These are phyloP conservation scores for Arthroderma sp. DNA, from an alignment of 2,329 filamentous ascomycete species.

Conservation along the genomic window DNA sequence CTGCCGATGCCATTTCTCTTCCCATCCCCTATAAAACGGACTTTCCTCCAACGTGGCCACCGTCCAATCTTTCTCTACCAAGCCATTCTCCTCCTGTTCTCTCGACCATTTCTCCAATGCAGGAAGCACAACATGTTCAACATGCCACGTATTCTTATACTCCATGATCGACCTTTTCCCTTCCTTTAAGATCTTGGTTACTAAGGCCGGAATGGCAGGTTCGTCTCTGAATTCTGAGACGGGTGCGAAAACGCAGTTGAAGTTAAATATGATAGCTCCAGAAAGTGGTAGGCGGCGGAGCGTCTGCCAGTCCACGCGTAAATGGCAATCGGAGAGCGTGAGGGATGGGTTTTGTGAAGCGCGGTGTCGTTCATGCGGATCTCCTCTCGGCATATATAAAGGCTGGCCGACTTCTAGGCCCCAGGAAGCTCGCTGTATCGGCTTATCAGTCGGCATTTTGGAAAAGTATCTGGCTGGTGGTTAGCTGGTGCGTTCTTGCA, in stretches of 20 bases:
- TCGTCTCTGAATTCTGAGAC: constrained; percentile 57
- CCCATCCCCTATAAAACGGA: constrained; percentile 66
- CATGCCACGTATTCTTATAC: constrained; percentile 74
- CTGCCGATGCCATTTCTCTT: constrained; percentile 55
- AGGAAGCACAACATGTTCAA: constrained; percentile 58
- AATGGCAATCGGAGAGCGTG: constrained; percentile 44
- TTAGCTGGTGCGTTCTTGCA: neutral
- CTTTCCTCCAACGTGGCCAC: constrained; percentile 57
- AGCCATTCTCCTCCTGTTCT: constrained; percentile 52
- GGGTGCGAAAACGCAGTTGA: constrained; percentile 74
- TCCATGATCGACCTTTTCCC: constrained; percentile 59
- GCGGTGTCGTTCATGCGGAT: constrained; percentile 50
- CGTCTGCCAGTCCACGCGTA: constrained; percentile 83
- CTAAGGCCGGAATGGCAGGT: constrained; percentile 56
- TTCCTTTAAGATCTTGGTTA: constrained; percentile 55
- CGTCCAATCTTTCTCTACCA: constrained; percentile 51
- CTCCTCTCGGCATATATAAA: constrained; percentile 58
- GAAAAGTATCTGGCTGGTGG: constrained; percentile 53
- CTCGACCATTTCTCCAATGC: constrained; percentile 48
- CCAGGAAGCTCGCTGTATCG: constrained; percentile 78
- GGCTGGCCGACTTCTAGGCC: constrained; percentile 63
- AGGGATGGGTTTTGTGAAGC: constrained; percentile 45
- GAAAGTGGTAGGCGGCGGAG: constrained; percentile 65
- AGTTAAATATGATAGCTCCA: constrained; percentile 68
- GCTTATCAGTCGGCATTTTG: constrained; percentile 58